Percentiles rank a stretch among this genome's conserved stretches.
phyloP scores from a whole-genome alignment of 2,329 filamentous ascomycete species.

The Curvularia hawaiiensis region DNA sequence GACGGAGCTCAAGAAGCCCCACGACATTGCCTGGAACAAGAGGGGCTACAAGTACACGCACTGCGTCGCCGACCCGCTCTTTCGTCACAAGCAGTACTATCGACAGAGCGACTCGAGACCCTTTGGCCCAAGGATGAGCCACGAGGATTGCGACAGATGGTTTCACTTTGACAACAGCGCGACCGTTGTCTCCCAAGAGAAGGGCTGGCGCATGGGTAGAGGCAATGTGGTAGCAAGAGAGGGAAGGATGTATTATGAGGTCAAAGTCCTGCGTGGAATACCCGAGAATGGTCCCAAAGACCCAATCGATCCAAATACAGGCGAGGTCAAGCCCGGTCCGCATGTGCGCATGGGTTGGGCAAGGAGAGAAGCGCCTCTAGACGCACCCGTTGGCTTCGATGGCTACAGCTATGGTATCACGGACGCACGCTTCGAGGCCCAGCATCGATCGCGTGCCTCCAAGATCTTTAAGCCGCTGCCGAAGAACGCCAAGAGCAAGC shows the following conservation, averaged over 20 bases:
- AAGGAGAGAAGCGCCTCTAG: constrained; percentile 77
- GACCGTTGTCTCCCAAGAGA: constrained; percentile 82
- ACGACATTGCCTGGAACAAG: constrained; percentile 66
- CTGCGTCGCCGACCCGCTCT: constrained; percentile 86
- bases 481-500: constrained; percentile 46
- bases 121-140: constrained; percentile 83
- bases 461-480: constrained; percentile 67
- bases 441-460: constrained; percentile 91
- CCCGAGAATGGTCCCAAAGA: constrained; percentile 52
- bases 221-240: constrained; percentile 90
- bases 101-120: constrained; percentile 86
- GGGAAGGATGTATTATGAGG: constrained; percentile 93
- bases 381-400: constrained; percentile 84
- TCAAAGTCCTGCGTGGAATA: constrained; percentile 82
- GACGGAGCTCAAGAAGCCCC: constrained; percentile 53
- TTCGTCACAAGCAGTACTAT: constrained; percentile 87
- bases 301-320: constrained; percentile 40
- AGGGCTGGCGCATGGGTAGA: constrained; percentile 88
- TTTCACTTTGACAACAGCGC: constrained; percentile 80
- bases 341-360: constrained; percentile 85
- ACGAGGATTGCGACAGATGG: constrained; percentile 86
- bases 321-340: constrained; percentile 57
- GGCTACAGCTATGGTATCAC: constrained; percentile 93
- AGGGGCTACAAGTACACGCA: constrained; percentile 85
- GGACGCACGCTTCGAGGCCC: constrained; percentile 87